Evolutionary conservation across 2,329 filamentous ascomycete genomes (phyloP).

Genomic region (Exophiala calicioides): DNA sequence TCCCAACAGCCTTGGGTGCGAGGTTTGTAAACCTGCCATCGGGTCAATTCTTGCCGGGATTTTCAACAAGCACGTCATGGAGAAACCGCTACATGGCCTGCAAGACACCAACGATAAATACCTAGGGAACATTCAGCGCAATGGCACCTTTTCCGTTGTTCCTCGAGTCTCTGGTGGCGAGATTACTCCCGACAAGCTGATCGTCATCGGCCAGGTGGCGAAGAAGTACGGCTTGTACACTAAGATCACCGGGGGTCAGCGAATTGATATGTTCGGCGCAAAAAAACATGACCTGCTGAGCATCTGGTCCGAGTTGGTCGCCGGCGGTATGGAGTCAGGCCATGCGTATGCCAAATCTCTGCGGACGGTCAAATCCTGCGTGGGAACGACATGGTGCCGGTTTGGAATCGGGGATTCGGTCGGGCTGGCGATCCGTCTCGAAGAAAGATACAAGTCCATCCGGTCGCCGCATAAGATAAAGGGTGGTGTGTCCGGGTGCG

Average conservation of each 20-base stretch:
- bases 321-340: slow-evolving; percentile 85
- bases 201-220: slow-evolving; percentile 79
- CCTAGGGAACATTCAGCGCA: slow-evolving; percentile 84
- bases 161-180: slow-evolving; percentile 82
- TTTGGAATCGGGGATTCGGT: slow-evolving; percentile 89
- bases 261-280: slow-evolving; percentile 91
- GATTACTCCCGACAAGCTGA: slow-evolving; percentile 82
- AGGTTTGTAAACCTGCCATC: slow-evolving; percentile 80
- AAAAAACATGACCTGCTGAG: slow-evolving; percentile 79
- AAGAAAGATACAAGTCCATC: slow-evolving; percentile 90
- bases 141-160: slow-evolving; percentile 87
- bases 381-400: slow-evolving; percentile 87
- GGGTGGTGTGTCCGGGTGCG: slow-evolving; percentile 84
- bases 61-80: slow-evolving; percentile 82
- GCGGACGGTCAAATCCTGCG: slow-evolving; percentile 83
- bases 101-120: slow-evolving; percentile 92
- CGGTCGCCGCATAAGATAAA: slow-evolving; percentile 90
- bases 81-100: slow-evolving; percentile 67
- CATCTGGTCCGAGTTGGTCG: slow-evolving; percentile 79
- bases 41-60: slow-evolving; percentile 78
- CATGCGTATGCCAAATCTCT: slow-evolving; percentile 90
- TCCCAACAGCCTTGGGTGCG: slow-evolving; percentile 73
- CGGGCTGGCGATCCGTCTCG: slow-evolving; percentile 82
- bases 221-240: slow-evolving; percentile 83
- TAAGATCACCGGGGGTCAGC: slow-evolving; percentile 89